Percentiles rank a stretch among this genome's conserved stretches.
Conservation (phyloP, 2,329 filamentous ascomycete species). For the Colletotrichum abscissum region DNA sequence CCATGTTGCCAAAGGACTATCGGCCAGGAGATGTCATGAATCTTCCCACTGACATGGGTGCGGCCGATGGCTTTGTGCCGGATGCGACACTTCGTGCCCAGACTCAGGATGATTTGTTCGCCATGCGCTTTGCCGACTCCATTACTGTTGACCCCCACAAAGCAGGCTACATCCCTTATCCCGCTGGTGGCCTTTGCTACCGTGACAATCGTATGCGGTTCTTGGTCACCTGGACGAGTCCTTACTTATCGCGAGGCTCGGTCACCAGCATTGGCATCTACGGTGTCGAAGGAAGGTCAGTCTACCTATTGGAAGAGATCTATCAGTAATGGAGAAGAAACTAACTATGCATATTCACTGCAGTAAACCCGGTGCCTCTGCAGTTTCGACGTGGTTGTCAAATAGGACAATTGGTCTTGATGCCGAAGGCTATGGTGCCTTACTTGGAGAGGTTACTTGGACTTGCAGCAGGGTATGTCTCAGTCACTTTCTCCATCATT, state of each 20-base stretch:
- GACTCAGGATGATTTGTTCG: constrained; percentile 34
- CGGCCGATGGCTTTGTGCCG: not conserved
- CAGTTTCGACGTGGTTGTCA: not conserved
- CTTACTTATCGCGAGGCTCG: constrained; percentile 52
- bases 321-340: not conserved
- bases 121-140: not conserved
- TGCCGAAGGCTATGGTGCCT: not conserved
- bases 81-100: not conserved
- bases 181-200: not conserved
- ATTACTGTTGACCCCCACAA: not conserved
- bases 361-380: not conserved
- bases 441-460: not conserved
- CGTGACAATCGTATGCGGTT: not conserved
- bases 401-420: not conserved
- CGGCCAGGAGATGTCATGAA: not conserved
- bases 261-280: constrained; percentile 53
- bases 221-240: constrained; percentile 50
- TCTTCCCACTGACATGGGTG: not conserved
- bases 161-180: not conserved
- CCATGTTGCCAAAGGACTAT: not conserved
- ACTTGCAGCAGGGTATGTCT: not conserved
- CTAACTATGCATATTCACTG: not conserved
- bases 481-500: not conserved
- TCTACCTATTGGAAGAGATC: not conserved
- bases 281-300: constrained; percentile 56